Evolutionary conservation across 129 eudicot species (phyloP).

Genomic region (Arctium lappa): DNA sequence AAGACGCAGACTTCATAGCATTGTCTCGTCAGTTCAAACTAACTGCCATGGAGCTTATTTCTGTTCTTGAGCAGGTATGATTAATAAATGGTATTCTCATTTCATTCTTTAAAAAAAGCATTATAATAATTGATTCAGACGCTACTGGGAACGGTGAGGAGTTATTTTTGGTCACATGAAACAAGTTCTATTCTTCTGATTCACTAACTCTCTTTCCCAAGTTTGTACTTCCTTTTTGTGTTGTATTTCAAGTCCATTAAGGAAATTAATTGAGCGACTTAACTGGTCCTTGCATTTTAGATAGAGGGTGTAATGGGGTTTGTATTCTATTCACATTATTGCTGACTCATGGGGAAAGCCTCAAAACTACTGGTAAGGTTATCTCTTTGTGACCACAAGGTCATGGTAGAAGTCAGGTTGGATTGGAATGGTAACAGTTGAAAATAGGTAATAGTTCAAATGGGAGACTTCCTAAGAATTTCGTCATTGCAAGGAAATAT

Average conservation of each 20-base stretch:
- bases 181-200: not conserved
- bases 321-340: no score
- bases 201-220: not conserved
- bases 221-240: not conserved
- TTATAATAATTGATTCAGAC: not conserved
- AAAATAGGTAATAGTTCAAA: no score
- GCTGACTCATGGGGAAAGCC: no score
- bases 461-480: not conserved
- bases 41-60: constrained; percentile 88
- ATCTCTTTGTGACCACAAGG: not conserved
- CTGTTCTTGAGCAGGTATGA: constrained; percentile 88
- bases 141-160: not conserved
- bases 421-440: not conserved
- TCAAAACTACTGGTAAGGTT: no score
- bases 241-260: not conserved
- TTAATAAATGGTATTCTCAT: not conserved
- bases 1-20: constrained; percentile 75
- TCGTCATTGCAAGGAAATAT: not conserved
- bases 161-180: not conserved
- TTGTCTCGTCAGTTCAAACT: constrained; percentile 83
- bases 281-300: not conserved
- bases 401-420: no score
- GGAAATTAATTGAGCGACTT: not conserved
- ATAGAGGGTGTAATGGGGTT: not conserved
- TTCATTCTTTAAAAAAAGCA: not conserved